phyloP scores from a whole-genome alignment of 1,139 yeast genomes.

The Yamadazyma sp. region DNA sequence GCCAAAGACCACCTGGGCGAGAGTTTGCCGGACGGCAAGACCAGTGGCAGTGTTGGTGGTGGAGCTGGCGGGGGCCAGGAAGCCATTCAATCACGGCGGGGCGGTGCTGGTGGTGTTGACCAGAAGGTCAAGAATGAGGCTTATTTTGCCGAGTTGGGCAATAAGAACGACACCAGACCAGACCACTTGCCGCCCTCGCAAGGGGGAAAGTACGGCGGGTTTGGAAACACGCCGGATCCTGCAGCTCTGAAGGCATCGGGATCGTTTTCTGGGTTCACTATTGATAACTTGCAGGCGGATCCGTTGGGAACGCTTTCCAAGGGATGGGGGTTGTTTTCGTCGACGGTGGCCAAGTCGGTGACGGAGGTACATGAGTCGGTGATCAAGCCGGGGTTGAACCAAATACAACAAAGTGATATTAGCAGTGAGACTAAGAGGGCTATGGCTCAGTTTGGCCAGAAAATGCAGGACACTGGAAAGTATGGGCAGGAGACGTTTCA shows the following conservation, averaged over 20 bases:
- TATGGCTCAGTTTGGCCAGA: slow-evolving; percentile 93
- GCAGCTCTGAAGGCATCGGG: slow-evolving; percentile 24
- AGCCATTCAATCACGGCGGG: slow-evolving; percentile 43
- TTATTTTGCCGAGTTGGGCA: slow-evolving; percentile 79
- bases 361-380: slow-evolving; percentile 84
- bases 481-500: slow-evolving; percentile 68
- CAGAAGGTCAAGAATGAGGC: slow-evolving; percentile 71
- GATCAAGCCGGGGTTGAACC: slow-evolving; percentile 83
- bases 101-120: slow-evolving; percentile 28
- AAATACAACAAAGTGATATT: slow-evolving; percentile 77
- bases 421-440: slow-evolving; percentile 84
- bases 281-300: slow-evolving; percentile 78
- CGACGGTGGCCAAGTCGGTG: slow-evolving; percentile 78
- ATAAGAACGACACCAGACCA: slow-evolving; percentile 70
- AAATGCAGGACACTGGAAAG: slow-evolving; percentile 84
- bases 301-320: slow-evolving; percentile 85
- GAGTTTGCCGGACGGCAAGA: slow-evolving; percentile 29
- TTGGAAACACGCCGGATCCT: slow-evolving; percentile 76
- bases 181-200: slow-evolving; percentile 85
- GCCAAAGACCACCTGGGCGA: slow-evolving; percentile 64
- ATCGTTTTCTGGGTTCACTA: slow-evolving; percentile 54
- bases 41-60: slow-evolving; percentile 10
- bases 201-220: slow-evolving; percentile 91
- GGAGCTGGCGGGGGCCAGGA: slow-evolving; percentile 24
- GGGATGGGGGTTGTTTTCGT: slow-evolving; percentile 93